A percentile compares a stretch with the other conserved stretches of the same genome.
Conservation (phyloP, 176 grass and related monocot genomes). For the Paspalum notatum region DNA sequence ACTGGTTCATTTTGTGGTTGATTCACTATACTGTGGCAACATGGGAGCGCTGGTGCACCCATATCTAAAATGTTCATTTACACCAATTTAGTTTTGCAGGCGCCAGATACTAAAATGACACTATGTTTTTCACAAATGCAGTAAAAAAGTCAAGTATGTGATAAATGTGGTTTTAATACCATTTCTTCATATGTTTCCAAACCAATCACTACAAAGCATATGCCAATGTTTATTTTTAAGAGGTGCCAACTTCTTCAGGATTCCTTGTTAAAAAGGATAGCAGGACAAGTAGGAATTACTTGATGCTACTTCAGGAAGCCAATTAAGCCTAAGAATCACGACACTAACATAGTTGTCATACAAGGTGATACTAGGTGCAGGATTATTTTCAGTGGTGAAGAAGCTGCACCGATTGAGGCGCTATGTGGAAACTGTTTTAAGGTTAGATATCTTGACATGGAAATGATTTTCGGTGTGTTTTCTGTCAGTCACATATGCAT, state of each 20-base stretch:
- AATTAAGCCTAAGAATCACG: background rate
- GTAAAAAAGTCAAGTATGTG: background rate
- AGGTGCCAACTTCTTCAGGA: background rate
- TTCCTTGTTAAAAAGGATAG: slow-evolving; percentile 18
- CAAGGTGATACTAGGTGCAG: background rate
- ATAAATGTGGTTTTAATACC: background rate
- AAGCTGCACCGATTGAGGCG: slow-evolving; percentile 4
- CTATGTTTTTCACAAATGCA: background rate
- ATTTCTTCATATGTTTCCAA: slow-evolving; percentile 34
- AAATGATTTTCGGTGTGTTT: background rate
- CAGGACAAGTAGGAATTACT: background rate
- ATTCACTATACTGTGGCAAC: background rate
- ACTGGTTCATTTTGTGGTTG: background rate
- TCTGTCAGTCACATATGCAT: background rate
- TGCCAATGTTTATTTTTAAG: too few species aligned
- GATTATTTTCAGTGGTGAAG: background rate
- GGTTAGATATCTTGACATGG: background rate
- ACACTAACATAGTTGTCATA: background rate
- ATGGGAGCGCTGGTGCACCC: background rate
- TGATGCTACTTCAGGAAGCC: slow-evolving; percentile 8
- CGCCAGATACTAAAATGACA: background rate
- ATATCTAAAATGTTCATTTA: slow-evolving; percentile 9
- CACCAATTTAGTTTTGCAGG: background rate
- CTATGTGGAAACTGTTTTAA: background rate
- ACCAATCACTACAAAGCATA: background rate